Evolutionary conservation across 257 asterid species (phyloP), one percentile per base, ranked within the genome.

Genomic region (Verbascum thapsus): DNA sequence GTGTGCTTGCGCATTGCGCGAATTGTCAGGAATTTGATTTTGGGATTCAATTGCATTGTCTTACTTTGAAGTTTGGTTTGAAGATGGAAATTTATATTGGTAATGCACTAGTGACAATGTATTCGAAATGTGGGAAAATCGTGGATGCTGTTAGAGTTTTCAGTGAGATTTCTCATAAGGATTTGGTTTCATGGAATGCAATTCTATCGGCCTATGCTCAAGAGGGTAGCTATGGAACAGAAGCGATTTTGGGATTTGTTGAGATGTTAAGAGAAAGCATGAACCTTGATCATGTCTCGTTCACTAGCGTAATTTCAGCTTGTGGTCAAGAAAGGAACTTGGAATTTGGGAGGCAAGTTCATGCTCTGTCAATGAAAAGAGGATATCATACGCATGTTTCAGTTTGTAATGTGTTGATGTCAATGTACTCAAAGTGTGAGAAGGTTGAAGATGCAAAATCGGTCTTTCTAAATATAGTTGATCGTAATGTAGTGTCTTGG

Each of bases 121-220:
- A 88, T 63, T 79, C 95, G 0, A 92, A 85, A 74, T 79, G 78
- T 79, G 91, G 83, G 32, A 52, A 61, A 64, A 76, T 85, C 6
- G 47, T 26, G 42, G 89, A 86, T 66, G 92, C 95, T 37, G 80
- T 76, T 41, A 80, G 68, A 60, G 83, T 85, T 45, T 92, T 88
- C 72, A 9, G 4, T 41, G 84, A 79, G 57, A 89, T 92, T 74
- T 76, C 67, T 2, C 7, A 23, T 16, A 89, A 74, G 70, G 98
- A 92, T 80, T 76, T 77, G 76, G 95, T 92, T 59, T 87, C 97
- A 7, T 92, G 97, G 97, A 92, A 92, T 58, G 91, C 98, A 8
- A 69, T 92, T 77, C 78, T 92, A 43, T 88, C 96, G 0, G 97
- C 96, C 19, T 85, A 85, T 78, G 88, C 83, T 48, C 97, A 85